Evolutionary conservation across 2,329 filamentous ascomycete genomes (phyloP).

Genomic region (Aaosphaeria arxii): DNA sequence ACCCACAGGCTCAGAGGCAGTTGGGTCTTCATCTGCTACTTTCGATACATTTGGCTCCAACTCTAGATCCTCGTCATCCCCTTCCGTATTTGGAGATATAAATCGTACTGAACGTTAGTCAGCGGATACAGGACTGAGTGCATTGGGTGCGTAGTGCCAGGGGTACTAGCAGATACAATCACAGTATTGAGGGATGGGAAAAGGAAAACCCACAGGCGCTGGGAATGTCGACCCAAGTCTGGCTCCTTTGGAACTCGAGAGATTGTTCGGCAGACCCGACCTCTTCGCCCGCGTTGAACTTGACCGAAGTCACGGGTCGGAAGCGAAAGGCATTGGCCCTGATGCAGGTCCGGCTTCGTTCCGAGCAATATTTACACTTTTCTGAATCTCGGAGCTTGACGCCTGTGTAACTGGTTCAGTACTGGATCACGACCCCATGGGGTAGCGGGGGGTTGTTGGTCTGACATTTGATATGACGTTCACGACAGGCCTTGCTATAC

Average conservation of each 20-base stretch:
- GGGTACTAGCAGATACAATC: not conserved
- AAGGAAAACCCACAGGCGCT: constrained; percentile 15
- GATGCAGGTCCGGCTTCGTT: constrained; percentile 23
- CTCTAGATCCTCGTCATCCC: constrained; percentile 14
- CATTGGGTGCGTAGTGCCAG: too few relatives aligned
- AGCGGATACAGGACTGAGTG: not conserved
- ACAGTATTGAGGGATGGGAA: not conserved
- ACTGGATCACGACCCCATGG: not conserved
- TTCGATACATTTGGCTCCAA: constrained; percentile 6
- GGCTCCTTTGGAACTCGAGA: constrained; percentile 19
- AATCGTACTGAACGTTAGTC: constrained; percentile 19
- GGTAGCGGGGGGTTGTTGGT: not conserved
- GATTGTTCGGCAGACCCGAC: constrained; percentile 27
- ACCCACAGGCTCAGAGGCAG: not conserved
- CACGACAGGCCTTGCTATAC: constrained; percentile 26
- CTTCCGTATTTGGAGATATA: constrained; percentile 24
- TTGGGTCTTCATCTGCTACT: constrained; percentile 3
- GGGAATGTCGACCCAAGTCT: constrained; percentile 28
- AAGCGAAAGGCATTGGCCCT: constrained; percentile 29
- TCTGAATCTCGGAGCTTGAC: constrained; percentile 25
- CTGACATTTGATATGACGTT: constrained; percentile 31
- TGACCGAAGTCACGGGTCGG: constrained; percentile 25
- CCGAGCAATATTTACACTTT: constrained; percentile 29
- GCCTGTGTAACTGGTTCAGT: constrained; percentile 8
- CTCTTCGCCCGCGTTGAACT: constrained; percentile 31